These are phyloP conservation scores for Suillus sp. DNA, from an alignment of 768 basidiomycete species.

Conservation along the genomic window DNA sequence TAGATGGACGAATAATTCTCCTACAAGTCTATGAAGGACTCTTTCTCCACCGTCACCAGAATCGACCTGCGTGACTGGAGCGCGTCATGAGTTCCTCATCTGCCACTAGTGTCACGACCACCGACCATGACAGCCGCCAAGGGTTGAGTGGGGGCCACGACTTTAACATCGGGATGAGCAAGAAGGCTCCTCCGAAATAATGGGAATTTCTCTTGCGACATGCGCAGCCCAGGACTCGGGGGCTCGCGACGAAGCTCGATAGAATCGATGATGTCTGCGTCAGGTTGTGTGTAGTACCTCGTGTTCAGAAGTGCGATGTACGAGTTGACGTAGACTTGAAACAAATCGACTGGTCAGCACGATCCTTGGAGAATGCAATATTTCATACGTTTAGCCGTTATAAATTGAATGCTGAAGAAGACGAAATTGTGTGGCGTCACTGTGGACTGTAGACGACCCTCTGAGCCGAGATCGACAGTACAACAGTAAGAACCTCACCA, in stretches of 20 bases:
- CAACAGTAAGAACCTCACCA: background rate
- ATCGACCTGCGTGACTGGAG: background rate
- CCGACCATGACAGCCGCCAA: background rate
- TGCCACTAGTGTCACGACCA: background rate
- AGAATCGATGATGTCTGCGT: background rate
- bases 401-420: background rate
- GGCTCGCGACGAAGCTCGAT: background rate
- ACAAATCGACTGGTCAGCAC: background rate
- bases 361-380: no score
- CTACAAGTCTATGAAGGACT: background rate
- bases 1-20: background rate
- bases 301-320: conserved; percentile 11
- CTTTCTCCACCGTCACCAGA: background rate
- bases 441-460: conserved; percentile 3
- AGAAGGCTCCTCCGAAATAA: background rate
- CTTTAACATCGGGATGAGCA: background rate
- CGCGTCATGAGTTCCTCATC: background rate
- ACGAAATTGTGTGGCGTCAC: background rate
- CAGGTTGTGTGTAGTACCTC: background rate
- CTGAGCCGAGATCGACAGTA: background rate
- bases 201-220: background rate
- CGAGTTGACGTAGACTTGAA: conserved; percentile 10
- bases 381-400: background rate
- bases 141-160: background rate
- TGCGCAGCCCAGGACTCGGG: no score